These are phyloP conservation scores for Aspergillus candidus DNA, from an alignment of 2,329 filamentous ascomycete genomes.

Conservation along the genomic window DNA sequence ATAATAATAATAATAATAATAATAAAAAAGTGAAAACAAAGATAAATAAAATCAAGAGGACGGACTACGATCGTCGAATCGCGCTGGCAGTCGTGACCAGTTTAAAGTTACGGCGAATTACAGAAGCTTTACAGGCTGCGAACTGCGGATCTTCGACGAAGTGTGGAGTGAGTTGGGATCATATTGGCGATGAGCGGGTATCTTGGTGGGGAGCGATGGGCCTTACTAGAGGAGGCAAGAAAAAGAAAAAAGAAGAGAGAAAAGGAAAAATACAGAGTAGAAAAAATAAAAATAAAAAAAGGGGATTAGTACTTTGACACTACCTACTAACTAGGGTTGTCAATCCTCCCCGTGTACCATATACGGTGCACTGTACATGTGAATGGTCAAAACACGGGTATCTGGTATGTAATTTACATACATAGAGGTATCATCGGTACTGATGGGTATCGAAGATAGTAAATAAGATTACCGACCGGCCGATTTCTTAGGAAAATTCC, in stretches of 20 bases:
- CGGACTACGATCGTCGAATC: conserved; percentile 17
- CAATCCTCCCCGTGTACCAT: no score
- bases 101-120: conserved; percentile 28
- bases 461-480: no score
- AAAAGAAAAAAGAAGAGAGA: conserved; percentile 3
- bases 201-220: conserved; percentile 19
- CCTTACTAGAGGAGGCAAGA: conserved; percentile 17
- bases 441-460: no score
- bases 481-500: no score
- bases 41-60: conserved; percentile 7
- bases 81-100: conserved; percentile 12
- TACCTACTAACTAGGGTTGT: background rate
- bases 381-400: background rate
- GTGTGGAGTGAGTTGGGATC: conserved; percentile 23
- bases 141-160: conserved; percentile 26
- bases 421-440: no score
- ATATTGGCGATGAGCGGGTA: conserved; percentile 21
- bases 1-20: background rate
- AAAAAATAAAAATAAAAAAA: conserved; percentile 2
- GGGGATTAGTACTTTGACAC: background rate
- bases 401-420: background rate
- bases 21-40: conserved; percentile 2
- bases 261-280: conserved; percentile 1
- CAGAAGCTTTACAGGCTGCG: conserved; percentile 24
- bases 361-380: no score